Conservation (phyloP, 208 protist genomes). For the Acanthamoeba royreba region DNA sequence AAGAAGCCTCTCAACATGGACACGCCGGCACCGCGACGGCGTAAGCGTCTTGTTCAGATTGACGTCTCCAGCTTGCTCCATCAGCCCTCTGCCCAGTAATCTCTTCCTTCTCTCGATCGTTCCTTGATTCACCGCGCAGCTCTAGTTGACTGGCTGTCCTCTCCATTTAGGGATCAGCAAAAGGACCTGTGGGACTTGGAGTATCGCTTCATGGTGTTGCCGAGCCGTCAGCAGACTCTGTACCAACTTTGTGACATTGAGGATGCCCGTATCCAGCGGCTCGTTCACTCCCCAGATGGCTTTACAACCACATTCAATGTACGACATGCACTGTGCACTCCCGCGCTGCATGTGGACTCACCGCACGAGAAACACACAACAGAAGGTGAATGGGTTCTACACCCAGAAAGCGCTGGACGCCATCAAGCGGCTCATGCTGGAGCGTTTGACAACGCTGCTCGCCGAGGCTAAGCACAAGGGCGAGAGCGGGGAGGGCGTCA, state of each 20-base stretch:
- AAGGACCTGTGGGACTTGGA: neutral
- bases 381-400: neutral
- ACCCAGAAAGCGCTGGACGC: neutral
- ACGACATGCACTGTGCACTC: neutral
- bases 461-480: neutral
- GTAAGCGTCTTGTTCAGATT: neutral
- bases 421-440: neutral
- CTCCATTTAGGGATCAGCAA: neutral
- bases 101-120: neutral
- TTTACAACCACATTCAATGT: neutral
- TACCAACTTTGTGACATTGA: slow-evolving; percentile 25
- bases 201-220: neutral
- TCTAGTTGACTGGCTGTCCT: neutral
- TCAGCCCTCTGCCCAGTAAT: neutral
- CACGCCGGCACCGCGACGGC: neutral
- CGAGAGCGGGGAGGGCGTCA: too few relatives aligned
- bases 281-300: neutral
- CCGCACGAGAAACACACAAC: neutral
- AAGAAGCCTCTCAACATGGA: neutral
- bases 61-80: neutral
- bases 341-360: too few relatives aligned
- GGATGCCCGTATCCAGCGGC: neutral
- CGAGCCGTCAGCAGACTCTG: neutral
- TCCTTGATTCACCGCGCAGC: neutral
- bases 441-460: neutral